These are phyloP conservation scores for Aspergillus viridinutans DNA, from an alignment of 2,329 filamentous ascomycete species.

Conservation along the genomic window DNA sequence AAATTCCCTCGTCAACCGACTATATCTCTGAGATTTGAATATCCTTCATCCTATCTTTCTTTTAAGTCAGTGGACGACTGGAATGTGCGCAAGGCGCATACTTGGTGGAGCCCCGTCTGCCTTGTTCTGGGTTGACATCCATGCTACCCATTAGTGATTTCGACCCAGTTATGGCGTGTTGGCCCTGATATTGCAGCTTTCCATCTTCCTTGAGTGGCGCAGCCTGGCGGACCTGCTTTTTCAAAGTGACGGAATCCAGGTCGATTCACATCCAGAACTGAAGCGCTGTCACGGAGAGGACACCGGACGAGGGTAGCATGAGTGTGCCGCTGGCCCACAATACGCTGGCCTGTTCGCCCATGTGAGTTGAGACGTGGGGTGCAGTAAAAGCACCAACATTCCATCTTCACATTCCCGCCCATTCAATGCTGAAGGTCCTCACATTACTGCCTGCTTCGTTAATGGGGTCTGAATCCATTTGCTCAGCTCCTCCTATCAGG, in stretches of 20 bases:
- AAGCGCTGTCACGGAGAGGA: background rate
- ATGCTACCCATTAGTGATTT: background rate
- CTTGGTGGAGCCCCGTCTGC: background rate
- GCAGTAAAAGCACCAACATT: background rate
- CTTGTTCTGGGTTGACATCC: background rate
- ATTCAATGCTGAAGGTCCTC: conserved; percentile 81
- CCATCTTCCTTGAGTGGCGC: background rate
- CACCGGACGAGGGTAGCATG: background rate
- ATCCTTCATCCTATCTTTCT: background rate
- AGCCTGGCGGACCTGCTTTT: background rate
- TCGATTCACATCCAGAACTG: background rate
- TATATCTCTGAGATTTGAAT: background rate
- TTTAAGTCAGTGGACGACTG: background rate
- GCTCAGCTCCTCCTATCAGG: conserved; percentile 68
- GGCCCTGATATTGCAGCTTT: background rate
- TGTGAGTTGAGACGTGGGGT: background rate
- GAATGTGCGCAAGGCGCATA: background rate
- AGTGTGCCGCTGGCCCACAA: background rate
- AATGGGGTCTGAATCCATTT: conserved; percentile 35
- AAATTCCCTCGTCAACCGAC: background rate
- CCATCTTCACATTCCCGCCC: conserved; percentile 77
- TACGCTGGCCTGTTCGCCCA: background rate
- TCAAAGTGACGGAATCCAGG: background rate
- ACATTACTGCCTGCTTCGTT: conserved; percentile 39
- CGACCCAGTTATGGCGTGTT: background rate